Conservation (phyloP, 2,329 filamentous ascomycete species). For the Stagonosporopsis tanaceti region DNA sequence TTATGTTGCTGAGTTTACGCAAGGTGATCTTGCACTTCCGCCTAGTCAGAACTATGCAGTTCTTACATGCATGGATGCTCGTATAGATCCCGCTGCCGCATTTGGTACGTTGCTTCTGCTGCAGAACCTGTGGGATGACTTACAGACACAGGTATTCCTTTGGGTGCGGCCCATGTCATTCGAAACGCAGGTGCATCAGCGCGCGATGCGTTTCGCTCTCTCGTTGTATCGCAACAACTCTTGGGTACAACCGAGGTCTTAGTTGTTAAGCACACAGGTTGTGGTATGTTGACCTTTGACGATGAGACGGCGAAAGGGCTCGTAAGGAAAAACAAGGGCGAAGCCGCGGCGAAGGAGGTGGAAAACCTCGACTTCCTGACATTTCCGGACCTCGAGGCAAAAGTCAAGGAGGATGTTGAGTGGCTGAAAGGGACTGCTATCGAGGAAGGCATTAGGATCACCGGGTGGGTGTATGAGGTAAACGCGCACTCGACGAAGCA, state of each 20-base stretch:
- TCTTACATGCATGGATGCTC: slow-evolving; percentile 84
- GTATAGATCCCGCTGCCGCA: slow-evolving; percentile 71
- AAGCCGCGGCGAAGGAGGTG: slow-evolving; percentile 57
- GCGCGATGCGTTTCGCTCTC: slow-evolving; percentile 73
- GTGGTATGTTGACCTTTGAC: slow-evolving; percentile 75
- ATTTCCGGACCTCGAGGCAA: slow-evolving; percentile 64
- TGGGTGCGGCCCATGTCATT: slow-evolving; percentile 81
- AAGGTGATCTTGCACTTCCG: slow-evolving; percentile 71
- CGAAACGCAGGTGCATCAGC: slow-evolving; percentile 71
- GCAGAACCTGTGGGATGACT: background rate
- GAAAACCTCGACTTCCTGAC: slow-evolving; percentile 68
- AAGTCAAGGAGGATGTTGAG: slow-evolving; percentile 71
- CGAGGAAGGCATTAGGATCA: slow-evolving; percentile 66
- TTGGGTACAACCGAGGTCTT: slow-evolving; percentile 79
- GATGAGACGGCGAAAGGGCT: slow-evolving; percentile 64
- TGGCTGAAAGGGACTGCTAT: slow-evolving; percentile 69
- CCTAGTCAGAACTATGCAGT: slow-evolving; percentile 74
- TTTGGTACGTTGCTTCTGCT: slow-evolving; percentile 54
- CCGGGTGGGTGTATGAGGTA: slow-evolving; percentile 76
- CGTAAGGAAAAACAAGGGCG: slow-evolving; percentile 67
- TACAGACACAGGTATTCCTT: slow-evolving; percentile 59
- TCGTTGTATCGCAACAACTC: slow-evolving; percentile 81
- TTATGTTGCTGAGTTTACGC: slow-evolving; percentile 68
- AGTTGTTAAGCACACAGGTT: slow-evolving; percentile 77
- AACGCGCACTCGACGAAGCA: background rate